These are phyloP conservation scores for Rhodotorula mucilaginosa DNA, from an alignment of 1,284 basidiomycete genomes.

Conservation along the genomic window DNA sequence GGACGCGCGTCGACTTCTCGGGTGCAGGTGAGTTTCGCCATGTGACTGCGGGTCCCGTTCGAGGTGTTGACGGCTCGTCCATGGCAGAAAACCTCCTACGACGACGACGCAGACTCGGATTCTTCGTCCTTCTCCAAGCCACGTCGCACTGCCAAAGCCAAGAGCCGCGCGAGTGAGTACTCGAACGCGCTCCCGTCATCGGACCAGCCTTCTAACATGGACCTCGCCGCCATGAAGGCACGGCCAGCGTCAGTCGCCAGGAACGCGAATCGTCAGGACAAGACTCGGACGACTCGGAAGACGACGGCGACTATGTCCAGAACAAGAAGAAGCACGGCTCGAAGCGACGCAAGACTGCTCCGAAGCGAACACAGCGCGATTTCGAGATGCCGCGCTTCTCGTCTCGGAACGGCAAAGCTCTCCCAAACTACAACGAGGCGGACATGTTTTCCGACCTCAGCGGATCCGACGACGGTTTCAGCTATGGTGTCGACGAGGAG, in stretches of 20 bases:
- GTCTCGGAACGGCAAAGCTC: constrained; percentile 39
- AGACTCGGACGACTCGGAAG: constrained; percentile 23
- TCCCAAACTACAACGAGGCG: constrained; percentile 43
- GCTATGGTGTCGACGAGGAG: constrained; percentile 8
- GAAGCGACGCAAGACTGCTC: neutral
- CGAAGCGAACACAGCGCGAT: constrained; percentile 19
- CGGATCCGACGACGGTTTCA: constrained; percentile 29
- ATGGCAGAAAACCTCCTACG: constrained; percentile 4
- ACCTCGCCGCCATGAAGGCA: neutral
- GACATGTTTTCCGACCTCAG: constrained; percentile 27
- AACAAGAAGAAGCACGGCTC: constrained; percentile 29
- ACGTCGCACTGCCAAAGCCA: constrained; percentile 30
- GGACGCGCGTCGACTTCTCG: constrained; percentile 32
- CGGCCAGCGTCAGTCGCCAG: neutral
- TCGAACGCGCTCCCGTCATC: neutral
- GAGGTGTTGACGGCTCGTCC: neutral
- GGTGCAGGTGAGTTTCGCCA: constrained; percentile 5
- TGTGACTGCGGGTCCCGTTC: neutral
- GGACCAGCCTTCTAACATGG: neutral
- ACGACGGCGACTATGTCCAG: constrained; percentile 26
- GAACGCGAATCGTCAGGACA: constrained; percentile 23
- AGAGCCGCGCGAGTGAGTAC: constrained; percentile 28
- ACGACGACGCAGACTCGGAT: constrained; percentile 37
- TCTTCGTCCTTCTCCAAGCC: constrained; percentile 16
- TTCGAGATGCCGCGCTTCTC: constrained; percentile 40